phyloP scores from a whole-genome alignment of 2,329 filamentous ascomycete species.

The Geosmithia morbida region DNA sequence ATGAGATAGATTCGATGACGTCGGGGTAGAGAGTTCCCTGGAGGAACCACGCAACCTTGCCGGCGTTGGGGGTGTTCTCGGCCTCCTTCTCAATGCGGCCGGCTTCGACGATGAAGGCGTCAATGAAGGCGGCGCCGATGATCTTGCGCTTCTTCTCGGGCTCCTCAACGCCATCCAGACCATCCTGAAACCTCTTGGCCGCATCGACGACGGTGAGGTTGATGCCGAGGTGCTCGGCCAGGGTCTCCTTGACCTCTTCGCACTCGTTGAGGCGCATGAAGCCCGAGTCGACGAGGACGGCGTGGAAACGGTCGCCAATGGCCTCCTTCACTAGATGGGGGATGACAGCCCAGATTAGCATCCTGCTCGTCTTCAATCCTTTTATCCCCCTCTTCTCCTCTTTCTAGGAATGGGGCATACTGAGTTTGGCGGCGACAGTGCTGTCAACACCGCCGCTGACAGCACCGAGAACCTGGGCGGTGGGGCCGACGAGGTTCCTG shows the following conservation, averaged over 20 bases:
- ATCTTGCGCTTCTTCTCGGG: constrained; percentile 87
- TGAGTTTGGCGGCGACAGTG: constrained; percentile 75
- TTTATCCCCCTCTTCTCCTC: no score
- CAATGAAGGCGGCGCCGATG: constrained; percentile 56
- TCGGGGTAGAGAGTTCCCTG: constrained; percentile 61
- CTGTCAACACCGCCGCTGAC: constrained; percentile 70
- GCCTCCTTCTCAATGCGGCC: constrained; percentile 54
- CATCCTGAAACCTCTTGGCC: constrained; percentile 58
- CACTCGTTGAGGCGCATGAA: constrained; percentile 79
- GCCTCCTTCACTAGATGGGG: constrained; percentile 28
- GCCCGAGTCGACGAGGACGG: constrained; percentile 67
- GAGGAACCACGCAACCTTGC: constrained; percentile 72
- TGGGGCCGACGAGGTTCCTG: constrained; percentile 64
- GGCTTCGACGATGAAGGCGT: constrained; percentile 68
- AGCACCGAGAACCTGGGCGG: constrained; percentile 59
- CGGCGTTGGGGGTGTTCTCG: constrained; percentile 49
- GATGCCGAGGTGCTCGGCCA: constrained; percentile 69
- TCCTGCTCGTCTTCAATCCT: constrained; percentile 39
- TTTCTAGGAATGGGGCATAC: neutral
- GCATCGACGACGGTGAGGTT: constrained; percentile 82
- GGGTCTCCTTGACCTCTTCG: constrained; percentile 63
- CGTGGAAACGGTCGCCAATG: constrained; percentile 49
- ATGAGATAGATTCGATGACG: constrained; percentile 32
- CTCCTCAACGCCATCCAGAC: constrained; percentile 59
- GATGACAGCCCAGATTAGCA: constrained; percentile 58